Conservation (phyloP, 2,329 filamentous ascomycete genomes). For the Geosmithia flava region DNA sequence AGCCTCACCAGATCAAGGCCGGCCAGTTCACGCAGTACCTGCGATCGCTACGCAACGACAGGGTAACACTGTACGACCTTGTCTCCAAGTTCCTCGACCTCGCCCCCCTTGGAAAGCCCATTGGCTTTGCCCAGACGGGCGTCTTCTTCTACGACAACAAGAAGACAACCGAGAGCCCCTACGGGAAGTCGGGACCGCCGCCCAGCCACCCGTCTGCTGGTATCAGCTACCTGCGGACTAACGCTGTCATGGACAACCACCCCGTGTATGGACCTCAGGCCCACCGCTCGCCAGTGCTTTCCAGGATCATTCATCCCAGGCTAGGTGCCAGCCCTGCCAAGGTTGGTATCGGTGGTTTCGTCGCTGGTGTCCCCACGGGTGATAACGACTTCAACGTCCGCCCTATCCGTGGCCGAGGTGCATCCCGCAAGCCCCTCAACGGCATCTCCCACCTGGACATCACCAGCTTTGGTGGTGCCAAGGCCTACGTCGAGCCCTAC, state of each 20-base stretch:
- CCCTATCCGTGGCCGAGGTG: constrained; percentile 1
- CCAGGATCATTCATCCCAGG: constrained; percentile 37
- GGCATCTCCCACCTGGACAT: constrained; percentile 32
- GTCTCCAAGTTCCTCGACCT: constrained; percentile 52
- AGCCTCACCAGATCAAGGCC: constrained; percentile 29
- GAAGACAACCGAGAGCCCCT: constrained; percentile 22
- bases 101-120: constrained; percentile 31
- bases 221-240: constrained; percentile 47
- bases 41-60: constrained; percentile 38
- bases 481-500: constrained; percentile 35
- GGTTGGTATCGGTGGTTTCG: constrained; percentile 43
- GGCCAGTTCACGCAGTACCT: constrained; percentile 38
- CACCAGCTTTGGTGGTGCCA: constrained; percentile 35
- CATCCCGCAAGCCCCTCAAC: constrained; percentile 10
- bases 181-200: constrained; percentile 42
- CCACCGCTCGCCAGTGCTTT: constrained; percentile 32
- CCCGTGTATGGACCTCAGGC: constrained; percentile 47
- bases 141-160: constrained; percentile 5
- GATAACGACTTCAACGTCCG: constrained; percentile 27
- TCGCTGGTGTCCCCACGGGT: constrained; percentile 27
- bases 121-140: constrained; percentile 7
- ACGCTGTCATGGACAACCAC: constrained; percentile 44
- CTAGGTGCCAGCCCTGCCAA: constrained; percentile 19
- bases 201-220: constrained; percentile 50
- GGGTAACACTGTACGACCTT: constrained; percentile 34